Base-by-base conservation (phyloP, 345 rosid species). In the Aethionema arabicum region DNA sequence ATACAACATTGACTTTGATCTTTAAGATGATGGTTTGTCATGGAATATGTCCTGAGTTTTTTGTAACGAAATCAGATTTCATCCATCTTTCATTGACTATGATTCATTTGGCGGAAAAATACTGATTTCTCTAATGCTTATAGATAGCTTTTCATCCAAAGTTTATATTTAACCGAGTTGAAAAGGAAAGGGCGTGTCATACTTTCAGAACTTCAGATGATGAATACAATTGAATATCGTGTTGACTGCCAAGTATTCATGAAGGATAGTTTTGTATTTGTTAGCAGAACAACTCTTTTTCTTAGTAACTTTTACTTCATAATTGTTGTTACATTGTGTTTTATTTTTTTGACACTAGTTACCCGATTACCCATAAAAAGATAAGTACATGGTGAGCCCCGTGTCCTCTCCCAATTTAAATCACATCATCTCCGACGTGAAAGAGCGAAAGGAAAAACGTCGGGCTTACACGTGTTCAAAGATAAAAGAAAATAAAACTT, bases 201-300 rank as follows among this genome's bases (percentile, higher is more conserved):
- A 68, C 95, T 95, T 78, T 95, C 99, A 32, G 97, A 95, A 78
- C 72, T 95, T 51, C 99, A 95, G 76, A 95, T 95, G 99, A 95
- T 95, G 99, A 95, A 95, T 70, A 90, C 99, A 5, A 95, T 95
- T 55, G 99, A 95, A 73, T 95, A 95, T 67, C 96, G 99, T 70
- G 99, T 95, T 41, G 99, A 95, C 78, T 95, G 99, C 74, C 99
- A 90, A 92, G 99, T 93, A 61, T 49, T 39, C 32, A 57, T 53
- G 37, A 39, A n/a, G 46, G 60, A 13, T 62, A 33, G 52, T 61
- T 46, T 55, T 53, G 35, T 57, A 52, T 76, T 51, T 76, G 53
- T n/a, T n/a, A n/a, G n/a, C n/a, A n/a, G n/a, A n/a, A n/a, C n/a
- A n/a, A n/a, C n/a, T n/a, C n/a, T n/a, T n/a, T n/a, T n/a, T 74